These are phyloP conservation scores for Ceratobasidium sp. DNA, from an alignment of 1,284 basidiomycete species.

Conservation along the genomic window DNA sequence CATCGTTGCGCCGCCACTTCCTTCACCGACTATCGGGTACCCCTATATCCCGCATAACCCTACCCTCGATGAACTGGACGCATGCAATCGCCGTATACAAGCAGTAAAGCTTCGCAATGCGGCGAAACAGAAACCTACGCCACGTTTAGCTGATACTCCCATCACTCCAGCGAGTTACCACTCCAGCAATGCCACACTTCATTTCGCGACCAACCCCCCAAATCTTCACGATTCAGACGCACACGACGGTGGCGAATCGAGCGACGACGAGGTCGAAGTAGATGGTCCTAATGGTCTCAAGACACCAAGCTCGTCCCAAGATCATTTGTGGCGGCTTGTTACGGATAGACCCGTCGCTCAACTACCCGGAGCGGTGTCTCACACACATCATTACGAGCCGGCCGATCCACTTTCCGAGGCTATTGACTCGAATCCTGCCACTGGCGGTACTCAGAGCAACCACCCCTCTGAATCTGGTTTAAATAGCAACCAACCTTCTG, in stretches of 20 bases:
- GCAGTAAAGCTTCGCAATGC: not conserved
- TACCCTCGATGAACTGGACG: slow-evolving; percentile 14
- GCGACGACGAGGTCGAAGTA: not conserved
- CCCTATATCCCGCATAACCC: slow-evolving; percentile 40
- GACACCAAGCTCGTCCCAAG: slow-evolving; percentile 3
- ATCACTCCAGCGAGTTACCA: not conserved
- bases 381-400: too few relatives aligned
- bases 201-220: not conserved
- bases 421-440: too few relatives aligned
- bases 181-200: too few relatives aligned
- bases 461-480: too few relatives aligned
- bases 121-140: not conserved
- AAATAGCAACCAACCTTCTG: not conserved
- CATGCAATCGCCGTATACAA: slow-evolving; percentile 32
- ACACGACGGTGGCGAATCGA: not conserved
- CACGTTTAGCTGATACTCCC: not conserved
- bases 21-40: slow-evolving; percentile 5
- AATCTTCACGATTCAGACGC: not conserved
- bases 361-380: too few relatives aligned
- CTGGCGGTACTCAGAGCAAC: too few relatives aligned
- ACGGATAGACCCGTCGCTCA: too few relatives aligned
- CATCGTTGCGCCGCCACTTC: not conserved
- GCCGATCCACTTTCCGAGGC: too few relatives aligned
- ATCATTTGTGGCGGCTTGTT: not conserved
- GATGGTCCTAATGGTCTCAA: not conserved